Percentiles rank a stretch among this genome's conserved stretches.
phyloP scores from a whole-genome alignment of 805 yeast species.

The Candida verbasci region DNA sequence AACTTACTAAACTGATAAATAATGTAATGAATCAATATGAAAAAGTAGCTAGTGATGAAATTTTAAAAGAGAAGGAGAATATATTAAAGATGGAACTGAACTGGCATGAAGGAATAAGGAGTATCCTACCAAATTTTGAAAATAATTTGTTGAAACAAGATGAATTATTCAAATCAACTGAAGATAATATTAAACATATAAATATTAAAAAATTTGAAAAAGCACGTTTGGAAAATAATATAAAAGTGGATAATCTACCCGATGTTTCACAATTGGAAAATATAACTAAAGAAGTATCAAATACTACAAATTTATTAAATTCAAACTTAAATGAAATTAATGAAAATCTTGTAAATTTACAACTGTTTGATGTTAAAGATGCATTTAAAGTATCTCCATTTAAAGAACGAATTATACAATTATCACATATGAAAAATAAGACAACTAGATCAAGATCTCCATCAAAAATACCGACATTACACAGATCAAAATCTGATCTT shows the following conservation, averaged over 20 bases:
- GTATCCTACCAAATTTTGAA: constrained; percentile 1
- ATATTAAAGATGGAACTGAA: constrained; percentile 1
- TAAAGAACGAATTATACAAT: not conserved
- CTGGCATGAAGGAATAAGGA: constrained; percentile 2
- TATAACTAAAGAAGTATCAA: constrained; percentile 1
- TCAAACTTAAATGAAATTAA: constrained; percentile 2
- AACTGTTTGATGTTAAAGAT: constrained; percentile 6
- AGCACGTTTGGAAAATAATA: not conserved
- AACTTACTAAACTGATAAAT: not conserved
- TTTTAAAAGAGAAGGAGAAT: constrained; percentile 2
- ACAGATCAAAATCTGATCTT: not conserved
- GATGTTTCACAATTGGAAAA: not conserved
- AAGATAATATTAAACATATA: not conserved
- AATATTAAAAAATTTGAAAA: not conserved
- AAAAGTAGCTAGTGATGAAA: not conserved
- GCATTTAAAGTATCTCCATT: constrained; percentile 7
- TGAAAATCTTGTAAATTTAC: constrained; percentile 1
- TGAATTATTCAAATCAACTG: not conserved
- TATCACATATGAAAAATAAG: not conserved
- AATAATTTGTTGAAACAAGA: not conserved
- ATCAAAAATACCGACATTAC: constrained; percentile 7
- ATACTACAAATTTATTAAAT: not conserved
- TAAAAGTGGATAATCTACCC: constrained; percentile 1
- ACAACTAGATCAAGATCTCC: not conserved
- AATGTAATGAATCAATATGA: not conserved